A percentile compares a stretch with the other conserved stretches of the same genome.
Evolutionary conservation across 495 filamentous ascomycete genomes (phyloP).

Genomic region (Podospora pseudocomata): DNA sequence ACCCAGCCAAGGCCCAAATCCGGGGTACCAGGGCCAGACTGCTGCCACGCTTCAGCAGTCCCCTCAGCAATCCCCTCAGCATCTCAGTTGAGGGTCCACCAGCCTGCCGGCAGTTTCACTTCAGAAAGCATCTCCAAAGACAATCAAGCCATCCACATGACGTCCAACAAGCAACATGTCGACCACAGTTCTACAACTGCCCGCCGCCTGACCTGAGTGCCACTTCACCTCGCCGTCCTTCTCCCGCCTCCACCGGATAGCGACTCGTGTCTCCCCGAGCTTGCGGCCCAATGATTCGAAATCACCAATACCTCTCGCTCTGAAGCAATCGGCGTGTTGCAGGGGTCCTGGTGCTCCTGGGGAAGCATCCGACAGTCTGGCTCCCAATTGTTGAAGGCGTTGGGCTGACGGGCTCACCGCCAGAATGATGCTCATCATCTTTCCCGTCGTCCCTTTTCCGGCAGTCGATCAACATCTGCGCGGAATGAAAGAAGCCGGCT

Average conservation of each 20-base stretch:
- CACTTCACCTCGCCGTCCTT: not conserved
- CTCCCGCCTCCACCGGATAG: not conserved
- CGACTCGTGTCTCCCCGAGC: not conserved
- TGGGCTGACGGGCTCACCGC: slow-evolving; percentile 15
- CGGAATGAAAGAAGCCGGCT: not conserved
- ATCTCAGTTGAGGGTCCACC: not conserved
- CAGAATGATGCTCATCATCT: slow-evolving; percentile 6
- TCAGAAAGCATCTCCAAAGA: not conserved
- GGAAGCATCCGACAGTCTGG: slow-evolving; percentile 7
- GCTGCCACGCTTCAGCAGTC: not conserved
- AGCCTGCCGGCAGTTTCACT: slow-evolving; percentile 6
- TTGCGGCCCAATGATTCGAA: not conserved
- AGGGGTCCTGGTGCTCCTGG: not conserved
- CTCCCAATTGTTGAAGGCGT: not conserved
- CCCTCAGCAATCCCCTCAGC: not conserved
- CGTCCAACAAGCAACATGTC: not conserved
- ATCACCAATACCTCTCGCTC: not conserved
- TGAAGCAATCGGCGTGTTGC: not conserved
- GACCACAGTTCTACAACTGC: not conserved
- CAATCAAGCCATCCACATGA: not conserved
- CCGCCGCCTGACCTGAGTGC: not conserved
- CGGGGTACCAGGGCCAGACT: not conserved
- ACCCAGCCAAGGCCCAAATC: not conserved
- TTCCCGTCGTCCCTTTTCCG: not conserved
- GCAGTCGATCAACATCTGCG: slow-evolving; percentile 5